Evolutionary conservation across 768 basidiomycete genomes (phyloP).

Genomic region (Trametes cinnabarina): DNA sequence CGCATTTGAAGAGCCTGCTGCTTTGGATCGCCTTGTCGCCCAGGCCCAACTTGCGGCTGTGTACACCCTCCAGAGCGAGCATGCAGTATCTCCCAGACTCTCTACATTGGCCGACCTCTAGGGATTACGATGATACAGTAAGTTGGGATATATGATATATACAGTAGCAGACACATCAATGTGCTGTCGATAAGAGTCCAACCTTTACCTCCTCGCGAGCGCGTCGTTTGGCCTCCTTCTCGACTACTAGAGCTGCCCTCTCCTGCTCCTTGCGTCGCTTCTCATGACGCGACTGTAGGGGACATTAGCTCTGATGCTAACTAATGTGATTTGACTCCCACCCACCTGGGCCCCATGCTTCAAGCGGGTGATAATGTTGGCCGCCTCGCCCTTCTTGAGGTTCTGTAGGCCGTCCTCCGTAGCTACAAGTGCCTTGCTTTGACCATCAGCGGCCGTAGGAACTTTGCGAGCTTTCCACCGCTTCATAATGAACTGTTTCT

Average conservation of each 20-base stretch:
- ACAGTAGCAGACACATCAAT: neutral
- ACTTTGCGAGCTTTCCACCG: constrained; percentile 39
- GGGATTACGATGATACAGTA: constrained; percentile 1
- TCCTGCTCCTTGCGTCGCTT: constrained; percentile 45
- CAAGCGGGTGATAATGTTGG: constrained; percentile 72
- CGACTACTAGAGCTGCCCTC: constrained; percentile 34
- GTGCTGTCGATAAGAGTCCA: constrained; percentile 46
- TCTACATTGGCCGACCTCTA: constrained; percentile 13
- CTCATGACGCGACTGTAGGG: constrained; percentile 50
- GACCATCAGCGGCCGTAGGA: constrained; percentile 11
- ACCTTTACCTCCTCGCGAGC: constrained; percentile 59
- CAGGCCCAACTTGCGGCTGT: constrained; percentile 50
- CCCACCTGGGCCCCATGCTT: constrained; percentile 73
- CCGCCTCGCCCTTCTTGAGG: constrained; percentile 78
- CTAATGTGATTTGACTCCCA: neutral
- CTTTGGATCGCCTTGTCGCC: constrained; percentile 45
- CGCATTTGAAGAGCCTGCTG: constrained; percentile 44
- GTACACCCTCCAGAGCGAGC: constrained; percentile 25
- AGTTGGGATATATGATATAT: neutral
- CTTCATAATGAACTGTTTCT: constrained; percentile 55
- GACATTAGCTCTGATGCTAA: neutral
- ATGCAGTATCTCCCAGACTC: constrained; percentile 27
- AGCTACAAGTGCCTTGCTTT: constrained; percentile 18
- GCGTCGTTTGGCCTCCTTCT: constrained; percentile 51
- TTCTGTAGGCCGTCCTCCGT: constrained; percentile 35